A percentile compares a stretch with the other conserved stretches of the same genome.
phyloP scores from a whole-genome alignment of 2,329 filamentous ascomycete species.

The Calonectria montana region DNA sequence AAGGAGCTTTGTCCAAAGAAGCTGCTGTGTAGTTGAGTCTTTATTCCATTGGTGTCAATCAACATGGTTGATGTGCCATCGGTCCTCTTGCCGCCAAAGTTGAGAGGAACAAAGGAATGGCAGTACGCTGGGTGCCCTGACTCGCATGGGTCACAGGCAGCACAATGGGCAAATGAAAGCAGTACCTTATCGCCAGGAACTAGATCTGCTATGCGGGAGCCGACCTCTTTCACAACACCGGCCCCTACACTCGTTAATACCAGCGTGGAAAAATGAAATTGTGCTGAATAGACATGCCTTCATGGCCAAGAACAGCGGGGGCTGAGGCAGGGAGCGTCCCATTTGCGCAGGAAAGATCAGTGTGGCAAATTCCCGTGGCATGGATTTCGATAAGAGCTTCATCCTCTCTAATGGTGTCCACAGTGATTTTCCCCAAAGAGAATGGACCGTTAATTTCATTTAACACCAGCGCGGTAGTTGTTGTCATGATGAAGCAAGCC shows the following conservation, averaged over 20 bases:
- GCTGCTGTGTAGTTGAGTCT: conserved; percentile 24
- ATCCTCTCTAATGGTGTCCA: conserved; percentile 13
- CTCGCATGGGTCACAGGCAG: conserved; percentile 6
- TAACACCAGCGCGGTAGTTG: conserved; percentile 14
- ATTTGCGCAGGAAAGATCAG: conserved; percentile 14
- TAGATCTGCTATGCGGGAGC: conserved; percentile 11
- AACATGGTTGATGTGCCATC: conserved; percentile 1
- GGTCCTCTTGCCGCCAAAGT: conserved; percentile 10
- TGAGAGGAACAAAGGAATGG: conserved; percentile 16
- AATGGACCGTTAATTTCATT: conserved; percentile 16
- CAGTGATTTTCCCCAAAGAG: conserved; percentile 4
- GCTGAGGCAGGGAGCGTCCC: conserved; percentile 17
- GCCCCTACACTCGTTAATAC: neutral
- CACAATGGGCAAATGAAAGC: conserved; percentile 18
- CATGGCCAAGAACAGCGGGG: conserved; percentile 20
- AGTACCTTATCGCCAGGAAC: conserved; percentile 15
- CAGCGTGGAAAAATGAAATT: neutral
- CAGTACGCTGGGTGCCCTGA: conserved; percentile 22
- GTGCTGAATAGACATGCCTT: neutral
- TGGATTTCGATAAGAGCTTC: conserved; percentile 19
- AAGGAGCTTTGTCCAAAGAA: conserved; percentile 52
- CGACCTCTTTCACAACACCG: conserved; percentile 17
- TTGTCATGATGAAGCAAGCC: neutral
- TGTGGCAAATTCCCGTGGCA: conserved; percentile 17
- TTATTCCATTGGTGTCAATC: neutral